These are phyloP conservation scores for Aphanoascus verrucosus DNA, from an alignment of 2,329 filamentous ascomycete genomes.

Conservation along the genomic window DNA sequence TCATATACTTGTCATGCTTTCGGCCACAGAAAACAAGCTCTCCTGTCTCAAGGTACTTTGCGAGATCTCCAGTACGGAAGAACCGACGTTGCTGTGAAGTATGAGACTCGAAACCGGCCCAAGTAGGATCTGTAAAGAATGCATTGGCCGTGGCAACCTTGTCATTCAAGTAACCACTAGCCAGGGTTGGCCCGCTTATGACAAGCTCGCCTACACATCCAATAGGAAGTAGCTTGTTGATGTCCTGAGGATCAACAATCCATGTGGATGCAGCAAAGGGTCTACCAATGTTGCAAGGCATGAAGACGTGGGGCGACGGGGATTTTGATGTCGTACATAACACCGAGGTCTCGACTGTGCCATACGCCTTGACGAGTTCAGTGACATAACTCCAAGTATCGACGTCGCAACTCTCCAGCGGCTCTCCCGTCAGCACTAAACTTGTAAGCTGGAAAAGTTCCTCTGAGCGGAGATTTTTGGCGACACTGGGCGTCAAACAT, in stretches of 20 bases:
- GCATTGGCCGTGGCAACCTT: constrained; percentile 13
- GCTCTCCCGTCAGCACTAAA: constrained; percentile 26
- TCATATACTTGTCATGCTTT: no score
- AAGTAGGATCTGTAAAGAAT: constrained; percentile 19
- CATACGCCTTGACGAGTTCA: constrained; percentile 31
- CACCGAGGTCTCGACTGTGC: constrained; percentile 14
- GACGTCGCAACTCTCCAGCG: constrained; percentile 14
- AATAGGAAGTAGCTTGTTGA: constrained; percentile 22
- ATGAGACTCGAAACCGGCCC: constrained; percentile 1
- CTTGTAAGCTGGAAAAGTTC: constrained; percentile 31
- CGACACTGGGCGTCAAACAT: constrained; percentile 47
- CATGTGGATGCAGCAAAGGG: constrained; percentile 13
- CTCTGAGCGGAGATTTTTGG: constrained; percentile 30
- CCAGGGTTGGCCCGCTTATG: constrained; percentile 31
- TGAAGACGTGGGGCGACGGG: constrained; percentile 24
- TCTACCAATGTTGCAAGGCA: constrained; percentile 14
- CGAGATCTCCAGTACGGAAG: no score
- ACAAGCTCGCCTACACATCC: constrained; percentile 34
- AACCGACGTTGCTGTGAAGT: no score
- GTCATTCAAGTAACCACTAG: constrained; percentile 27
- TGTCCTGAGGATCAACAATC: constrained; percentile 20
- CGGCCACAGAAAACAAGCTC: no score
- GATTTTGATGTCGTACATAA: background rate
- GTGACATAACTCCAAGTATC: constrained; percentile 22
- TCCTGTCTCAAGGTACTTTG: no score